Base-by-base conservation (phyloP, 2,329 filamentous ascomycete species). In the Aureobasidium subglaciale region DNA sequence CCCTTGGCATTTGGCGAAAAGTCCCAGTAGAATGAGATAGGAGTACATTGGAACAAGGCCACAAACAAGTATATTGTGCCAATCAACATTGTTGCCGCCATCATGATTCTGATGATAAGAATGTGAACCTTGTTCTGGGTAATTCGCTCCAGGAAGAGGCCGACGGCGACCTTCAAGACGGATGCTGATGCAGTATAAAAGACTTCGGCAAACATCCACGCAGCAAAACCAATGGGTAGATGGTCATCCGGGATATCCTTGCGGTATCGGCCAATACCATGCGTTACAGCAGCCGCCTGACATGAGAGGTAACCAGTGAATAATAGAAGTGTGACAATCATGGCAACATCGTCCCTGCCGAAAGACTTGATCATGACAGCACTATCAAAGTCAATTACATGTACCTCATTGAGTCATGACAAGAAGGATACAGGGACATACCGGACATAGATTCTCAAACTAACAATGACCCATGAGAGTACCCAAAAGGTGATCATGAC, bases 171-270 rank as follows among this genome's bases (percentile, higher is more conserved):
- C 56, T 77, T 78, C 48, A 76, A 69, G 15, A 74, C 63, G 43
- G 73, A 69, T 30, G 70, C 75, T 6, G 71, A 70, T 53, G 75
- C 61, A 11, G 76, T 72, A 60, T 80, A 80, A 56, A 73, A 71
- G 5, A 76, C 63, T 60, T 79, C 76, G 45, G 74, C 75, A 15
- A 80, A 68, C 67, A 75, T 80, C 76, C 75, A 79, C 54, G 67
- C 69, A 22, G 18, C 34, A 35, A 56, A 48, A 3, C 55, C 58
- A 4, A 55, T 45, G 2, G 13, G 30, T 7, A 56, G 24, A 29
- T 45, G 22, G 10, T 56, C 30, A 8, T 43, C 22, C 7, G 43
- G 38, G 8, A 71, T 55, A 1, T 69, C 63, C 59, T 60, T 59
- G 54, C 64, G 60, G 56, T 70, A 66, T 45, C 62, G 60, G 4